Percentiles rank a stretch among this genome's conserved stretches.
Evolutionary conservation across 148 eudicot genomes (phyloP).

Genomic region (Dysphania ambrosioides): DNA sequence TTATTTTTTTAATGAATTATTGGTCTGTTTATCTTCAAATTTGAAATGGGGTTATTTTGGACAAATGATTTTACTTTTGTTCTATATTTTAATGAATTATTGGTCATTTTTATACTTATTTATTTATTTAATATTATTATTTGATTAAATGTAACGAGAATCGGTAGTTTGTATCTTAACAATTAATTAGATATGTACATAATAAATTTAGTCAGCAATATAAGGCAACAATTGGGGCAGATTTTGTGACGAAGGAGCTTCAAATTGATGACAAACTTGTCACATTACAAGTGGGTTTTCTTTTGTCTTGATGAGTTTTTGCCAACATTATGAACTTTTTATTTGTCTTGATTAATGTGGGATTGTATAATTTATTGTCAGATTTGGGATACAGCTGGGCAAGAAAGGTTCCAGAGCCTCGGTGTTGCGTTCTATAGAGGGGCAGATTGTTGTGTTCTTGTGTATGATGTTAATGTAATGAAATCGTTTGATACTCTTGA

Average conservation of each 20-base stretch:
- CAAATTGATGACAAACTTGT: constrained; percentile 56
- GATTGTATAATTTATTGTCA: constrained; percentile 10
- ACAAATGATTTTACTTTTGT: too few relatives aligned
- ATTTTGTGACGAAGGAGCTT: constrained; percentile 72
- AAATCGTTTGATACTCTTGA: constrained; percentile 55
- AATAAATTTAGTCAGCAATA: constrained; percentile 69
- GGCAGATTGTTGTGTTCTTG: constrained; percentile 63
- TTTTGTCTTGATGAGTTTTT: background rate
- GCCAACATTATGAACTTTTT: background rate
- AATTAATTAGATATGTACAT: constrained; percentile 52
- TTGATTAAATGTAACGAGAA: background rate
- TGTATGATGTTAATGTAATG: constrained; percentile 50
- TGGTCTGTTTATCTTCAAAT: too few relatives aligned
- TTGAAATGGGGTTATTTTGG: too few relatives aligned
- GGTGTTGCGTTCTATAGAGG: constrained; percentile 61
- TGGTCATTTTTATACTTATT: too few relatives aligned
- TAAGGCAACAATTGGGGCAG: constrained; percentile 87
- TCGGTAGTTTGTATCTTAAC: constrained; percentile 9
- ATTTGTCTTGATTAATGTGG: too few relatives aligned
- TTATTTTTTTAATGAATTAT: too few relatives aligned
- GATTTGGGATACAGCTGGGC: constrained; percentile 76
- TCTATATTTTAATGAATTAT: too few relatives aligned
- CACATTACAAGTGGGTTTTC: constrained; percentile 53
- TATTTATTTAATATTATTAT: background rate
- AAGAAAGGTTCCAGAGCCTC: constrained; percentile 60